A percentile compares a stretch with the other conserved stretches of the same genome.
Evolutionary conservation across 805 yeast genomes (phyloP).

Genomic region (Limtongozyma cylindracea): DNA sequence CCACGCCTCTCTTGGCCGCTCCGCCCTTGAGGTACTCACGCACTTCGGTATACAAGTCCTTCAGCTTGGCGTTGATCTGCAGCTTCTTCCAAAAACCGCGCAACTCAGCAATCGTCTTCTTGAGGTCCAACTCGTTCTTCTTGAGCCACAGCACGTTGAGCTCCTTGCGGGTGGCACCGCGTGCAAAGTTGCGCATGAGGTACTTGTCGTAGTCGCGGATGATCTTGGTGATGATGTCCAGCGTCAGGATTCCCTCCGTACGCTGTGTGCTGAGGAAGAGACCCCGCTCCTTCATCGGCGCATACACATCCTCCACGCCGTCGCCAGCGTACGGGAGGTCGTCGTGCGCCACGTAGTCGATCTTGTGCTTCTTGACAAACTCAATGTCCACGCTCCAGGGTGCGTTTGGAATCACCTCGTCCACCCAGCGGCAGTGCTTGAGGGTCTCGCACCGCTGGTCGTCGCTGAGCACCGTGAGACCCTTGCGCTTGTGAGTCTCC

Average conservation of each 20-base stretch:
- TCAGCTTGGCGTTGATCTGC: constrained; percentile 44
- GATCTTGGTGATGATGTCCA: constrained; percentile 86
- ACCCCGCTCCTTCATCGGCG: constrained; percentile 76
- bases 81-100: constrained; percentile 64
- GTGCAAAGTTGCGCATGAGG: constrained; percentile 86
- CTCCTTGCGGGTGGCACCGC: constrained; percentile 94
- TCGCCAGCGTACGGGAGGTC: constrained; percentile 82
- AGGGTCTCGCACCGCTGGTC: constrained; percentile 78
- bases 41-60: constrained; percentile 67
- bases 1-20: no score
- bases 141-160: constrained; percentile 93
- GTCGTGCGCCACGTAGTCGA: constrained; percentile 96
- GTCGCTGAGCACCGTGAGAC: constrained; percentile 77
- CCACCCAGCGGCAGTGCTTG: constrained; percentile 91
- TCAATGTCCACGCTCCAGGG: constrained; percentile 89
- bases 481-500: constrained; percentile 81
- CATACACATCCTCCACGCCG: constrained; percentile 81
- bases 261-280: constrained; percentile 87
- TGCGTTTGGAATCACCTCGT: constrained; percentile 81
- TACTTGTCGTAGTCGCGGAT: constrained; percentile 93
- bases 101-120: constrained; percentile 73
- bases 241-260: constrained; percentile 89
- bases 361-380: constrained; percentile 51
- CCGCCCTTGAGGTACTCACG: constrained; percentile 37
- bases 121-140: constrained; percentile 86